Conservation (phyloP, 805 yeast species). For the Hanseniaspora lachancei region DNA sequence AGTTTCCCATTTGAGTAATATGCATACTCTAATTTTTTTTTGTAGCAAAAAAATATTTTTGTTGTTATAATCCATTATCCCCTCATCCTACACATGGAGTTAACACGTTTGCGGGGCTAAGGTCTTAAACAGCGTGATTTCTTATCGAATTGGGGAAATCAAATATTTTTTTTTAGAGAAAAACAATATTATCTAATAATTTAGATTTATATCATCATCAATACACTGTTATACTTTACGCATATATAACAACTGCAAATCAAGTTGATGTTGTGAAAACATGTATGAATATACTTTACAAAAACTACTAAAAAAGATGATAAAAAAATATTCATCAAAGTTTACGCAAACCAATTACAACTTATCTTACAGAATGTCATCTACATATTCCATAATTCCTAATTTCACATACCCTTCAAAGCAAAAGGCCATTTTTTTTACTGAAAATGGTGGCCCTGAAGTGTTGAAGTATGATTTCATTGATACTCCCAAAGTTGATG, state of each 20-base stretch:
- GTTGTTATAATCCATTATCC: neutral
- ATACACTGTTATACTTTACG: neutral
- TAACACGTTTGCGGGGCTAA: neutral
- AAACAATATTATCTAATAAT: neutral
- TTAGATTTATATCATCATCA: neutral
- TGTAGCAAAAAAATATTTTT: neutral
- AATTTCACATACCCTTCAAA: conserved; percentile 34
- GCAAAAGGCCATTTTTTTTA: conserved; percentile 44
- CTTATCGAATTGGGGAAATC: too few species aligned
- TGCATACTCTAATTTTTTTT: neutral
- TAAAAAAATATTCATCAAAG: too few species aligned
- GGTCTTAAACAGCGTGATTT: too few species aligned
- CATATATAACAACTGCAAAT: neutral
- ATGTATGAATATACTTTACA: neutral
- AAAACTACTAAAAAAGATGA: neutral
- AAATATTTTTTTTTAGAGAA: too few species aligned
- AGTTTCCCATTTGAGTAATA: neutral
- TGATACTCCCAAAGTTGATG: conserved; percentile 43
- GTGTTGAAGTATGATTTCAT: conserved; percentile 43
- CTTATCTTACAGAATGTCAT: neutral
- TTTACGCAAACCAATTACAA: neutral
- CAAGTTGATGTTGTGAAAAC: too few species aligned
- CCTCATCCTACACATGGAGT: neutral
- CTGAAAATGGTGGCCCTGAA: conserved; percentile 45
- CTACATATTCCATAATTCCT: conserved; percentile 8